Evolutionary conservation across 1,139 yeast species (phyloP).

Genomic region (Candida glucosophila): DNA sequence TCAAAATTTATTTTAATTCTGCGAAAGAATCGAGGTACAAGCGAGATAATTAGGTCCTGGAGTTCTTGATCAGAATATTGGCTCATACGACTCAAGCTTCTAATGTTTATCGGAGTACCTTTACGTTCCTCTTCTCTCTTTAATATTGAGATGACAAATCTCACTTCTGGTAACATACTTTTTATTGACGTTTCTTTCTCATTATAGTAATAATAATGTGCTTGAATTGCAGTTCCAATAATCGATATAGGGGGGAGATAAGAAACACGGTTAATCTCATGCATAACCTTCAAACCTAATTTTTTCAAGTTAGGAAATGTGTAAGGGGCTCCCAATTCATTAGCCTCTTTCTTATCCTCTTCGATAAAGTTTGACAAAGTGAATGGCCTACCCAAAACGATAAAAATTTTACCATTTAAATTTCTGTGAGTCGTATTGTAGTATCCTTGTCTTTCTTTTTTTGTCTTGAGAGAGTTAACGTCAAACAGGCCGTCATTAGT

Average conservation of each 20-base stretch:
- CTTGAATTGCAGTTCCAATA: constrained; percentile 31
- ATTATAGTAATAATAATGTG: constrained; percentile 17
- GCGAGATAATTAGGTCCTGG: constrained; percentile 15
- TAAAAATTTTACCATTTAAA: constrained; percentile 32
- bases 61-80: constrained; percentile 10
- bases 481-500: constrained; percentile 1
- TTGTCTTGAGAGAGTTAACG: constrained; percentile 2
- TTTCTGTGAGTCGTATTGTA: constrained; percentile 19
- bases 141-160: constrained; percentile 15
- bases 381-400: constrained; percentile 29
- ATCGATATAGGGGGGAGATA: constrained; percentile 32
- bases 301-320: constrained; percentile 39
- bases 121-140: constrained; percentile 13
- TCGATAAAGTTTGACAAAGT: constrained; percentile 18
- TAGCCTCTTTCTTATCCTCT: constrained; percentile 3
- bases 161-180: constrained; percentile 22
- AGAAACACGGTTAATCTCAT: constrained; percentile 28
- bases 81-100: constrained; percentile 10
- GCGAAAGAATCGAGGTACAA: constrained; percentile 27
- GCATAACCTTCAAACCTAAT: constrained; percentile 34
- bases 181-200: constrained; percentile 12
- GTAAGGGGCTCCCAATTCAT: constrained; percentile 23
- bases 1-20: constrained; percentile 23
- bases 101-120: constrained; percentile 12
- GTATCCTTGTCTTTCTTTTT: constrained; percentile 9